These are phyloP conservation scores for Carex kokanica DNA, from an alignment of 176 grass and related monocot species.

Conservation along the genomic window DNA sequence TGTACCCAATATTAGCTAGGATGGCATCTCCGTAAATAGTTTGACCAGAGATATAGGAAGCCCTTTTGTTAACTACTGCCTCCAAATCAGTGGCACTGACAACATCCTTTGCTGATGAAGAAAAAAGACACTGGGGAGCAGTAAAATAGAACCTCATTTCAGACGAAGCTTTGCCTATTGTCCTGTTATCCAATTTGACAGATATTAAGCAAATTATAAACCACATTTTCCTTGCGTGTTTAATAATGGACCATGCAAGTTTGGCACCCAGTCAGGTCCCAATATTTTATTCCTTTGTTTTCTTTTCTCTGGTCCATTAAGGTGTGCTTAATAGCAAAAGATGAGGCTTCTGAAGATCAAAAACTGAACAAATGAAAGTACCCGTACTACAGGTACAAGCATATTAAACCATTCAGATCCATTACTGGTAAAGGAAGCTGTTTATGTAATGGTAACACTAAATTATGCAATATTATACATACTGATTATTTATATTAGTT, in stretches of 20 bases:
- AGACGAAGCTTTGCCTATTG: slow-evolving; percentile 82
- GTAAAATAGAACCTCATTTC: slow-evolving; percentile 89
- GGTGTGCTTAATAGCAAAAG: neutral
- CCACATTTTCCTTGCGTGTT: neutral
- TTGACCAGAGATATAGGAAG: slow-evolving; percentile 85
- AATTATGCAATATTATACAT: neutral
- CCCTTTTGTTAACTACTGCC: slow-evolving; percentile 59
- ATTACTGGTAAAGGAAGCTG: neutral
- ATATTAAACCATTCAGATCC: slow-evolving; percentile 11
- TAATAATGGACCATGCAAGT: neutral
- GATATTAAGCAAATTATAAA: slow-evolving; percentile 23
- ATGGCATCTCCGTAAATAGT: slow-evolving; percentile 83
- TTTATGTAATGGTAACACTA: neutral
- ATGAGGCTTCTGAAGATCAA: neutral
- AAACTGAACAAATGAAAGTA: neutral
- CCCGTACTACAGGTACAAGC: neutral
- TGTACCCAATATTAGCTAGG: slow-evolving; percentile 83
- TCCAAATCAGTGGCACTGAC: slow-evolving; percentile 29
- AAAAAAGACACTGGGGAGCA: slow-evolving; percentile 40
- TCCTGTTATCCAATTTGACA: slow-evolving; percentile 53
- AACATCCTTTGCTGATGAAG: slow-evolving; percentile 35
- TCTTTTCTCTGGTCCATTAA: neutral
- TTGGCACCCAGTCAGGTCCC: neutral
- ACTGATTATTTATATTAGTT: neutral
- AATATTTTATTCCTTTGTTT: neutral